Conservation (phyloP, 2,329 filamentous ascomycete species). For the Diaporthe vexans region DNA sequence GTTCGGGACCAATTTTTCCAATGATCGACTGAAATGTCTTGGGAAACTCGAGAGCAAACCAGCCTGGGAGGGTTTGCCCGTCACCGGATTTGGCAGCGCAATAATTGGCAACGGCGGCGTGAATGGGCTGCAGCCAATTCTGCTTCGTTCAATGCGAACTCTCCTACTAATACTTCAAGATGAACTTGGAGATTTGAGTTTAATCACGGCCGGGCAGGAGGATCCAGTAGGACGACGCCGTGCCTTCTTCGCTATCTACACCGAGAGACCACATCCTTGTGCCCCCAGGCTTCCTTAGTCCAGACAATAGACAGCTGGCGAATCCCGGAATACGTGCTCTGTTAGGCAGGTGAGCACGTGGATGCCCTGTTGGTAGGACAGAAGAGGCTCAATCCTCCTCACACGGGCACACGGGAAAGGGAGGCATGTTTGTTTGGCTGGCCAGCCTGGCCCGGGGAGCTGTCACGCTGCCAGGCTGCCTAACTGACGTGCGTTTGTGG, state of each 20-base stretch:
- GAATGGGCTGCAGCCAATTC: not conserved
- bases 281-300: not conserved
- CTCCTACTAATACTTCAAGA: not conserved
- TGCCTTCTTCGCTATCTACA: not conserved
- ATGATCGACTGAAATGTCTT: not conserved
- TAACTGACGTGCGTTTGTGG: not conserved
- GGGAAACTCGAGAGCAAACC: not conserved
- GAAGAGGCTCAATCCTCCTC: too few relatives aligned
- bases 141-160: not conserved
- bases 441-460: too few relatives aligned
- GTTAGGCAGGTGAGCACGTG: conserved; percentile 32
- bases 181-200: conserved; percentile 3
- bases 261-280: not conserved
- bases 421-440: not conserved
- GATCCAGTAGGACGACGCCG: not conserved
- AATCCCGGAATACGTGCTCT: conserved; percentile 5
- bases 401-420: too few relatives aligned
- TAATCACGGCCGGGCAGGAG: not conserved
- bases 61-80: too few relatives aligned
- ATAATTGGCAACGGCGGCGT: not conserved
- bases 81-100: too few relatives aligned
- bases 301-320: conserved; percentile 4
- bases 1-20: conserved; percentile 6
- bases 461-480: not conserved
- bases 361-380: not conserved